A percentile compares a stretch with the other conserved stretches of the same genome.
Conservation (phyloP, 1,284 basidiomycete species). For the Ganoderma meredithae region DNA sequence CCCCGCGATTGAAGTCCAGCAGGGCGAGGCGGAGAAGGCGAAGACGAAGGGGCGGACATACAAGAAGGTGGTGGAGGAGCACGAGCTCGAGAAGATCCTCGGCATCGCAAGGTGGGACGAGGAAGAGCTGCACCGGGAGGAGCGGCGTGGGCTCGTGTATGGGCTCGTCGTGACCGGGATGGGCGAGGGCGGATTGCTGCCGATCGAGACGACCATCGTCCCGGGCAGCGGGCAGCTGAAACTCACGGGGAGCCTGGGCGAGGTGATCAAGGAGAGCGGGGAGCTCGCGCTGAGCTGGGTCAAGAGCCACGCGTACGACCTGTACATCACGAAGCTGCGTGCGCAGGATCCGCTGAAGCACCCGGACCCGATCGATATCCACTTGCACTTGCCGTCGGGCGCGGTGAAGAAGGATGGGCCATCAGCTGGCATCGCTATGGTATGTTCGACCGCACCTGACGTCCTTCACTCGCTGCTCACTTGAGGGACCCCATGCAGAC, state of each 20-base stretch:
- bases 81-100: conserved; percentile 86
- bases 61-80: conserved; percentile 66
- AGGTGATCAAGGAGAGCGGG: conserved; percentile 90
- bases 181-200: conserved; percentile 87
- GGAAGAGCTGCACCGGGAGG: conserved; percentile 78
- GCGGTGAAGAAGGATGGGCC: conserved; percentile 93
- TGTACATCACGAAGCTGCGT: conserved; percentile 76
- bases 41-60: conserved; percentile 49
- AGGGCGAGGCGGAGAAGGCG: conserved; percentile 6
- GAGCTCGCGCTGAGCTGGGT: conserved; percentile 90
- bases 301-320: conserved; percentile 82
- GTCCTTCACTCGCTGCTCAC: background rate
- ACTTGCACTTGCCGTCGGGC: conserved; percentile 88
- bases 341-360: conserved; percentile 79
- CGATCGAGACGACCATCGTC: conserved; percentile 80
- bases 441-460: conserved; percentile 36
- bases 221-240: conserved; percentile 78
- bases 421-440: conserved; percentile 89
- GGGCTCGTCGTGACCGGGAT: conserved; percentile 90
- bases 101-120: conserved; percentile 85
- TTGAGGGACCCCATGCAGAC: conserved; percentile 48
- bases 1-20: conserved; percentile 13
- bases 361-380: conserved; percentile 77
- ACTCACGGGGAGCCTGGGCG: conserved; percentile 84
- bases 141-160: conserved; percentile 78